phyloP scores from a whole-genome alignment of 495 filamentous ascomycete genomes.

The Neurospora intermedia region DNA sequence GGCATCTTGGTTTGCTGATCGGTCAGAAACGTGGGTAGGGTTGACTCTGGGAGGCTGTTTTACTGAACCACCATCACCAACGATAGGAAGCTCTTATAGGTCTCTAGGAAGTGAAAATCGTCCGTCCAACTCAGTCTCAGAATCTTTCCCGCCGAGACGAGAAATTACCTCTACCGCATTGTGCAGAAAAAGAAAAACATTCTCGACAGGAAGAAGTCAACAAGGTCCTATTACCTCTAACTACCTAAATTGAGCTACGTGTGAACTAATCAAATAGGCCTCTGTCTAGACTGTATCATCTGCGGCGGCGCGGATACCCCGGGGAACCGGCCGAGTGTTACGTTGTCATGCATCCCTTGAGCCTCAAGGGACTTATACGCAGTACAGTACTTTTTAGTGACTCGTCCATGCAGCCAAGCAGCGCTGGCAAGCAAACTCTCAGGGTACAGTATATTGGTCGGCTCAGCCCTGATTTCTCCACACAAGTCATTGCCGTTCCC shows the following conservation, averaged over 20 bases:
- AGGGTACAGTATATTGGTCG: no score
- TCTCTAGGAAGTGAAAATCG: neutral
- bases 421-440: no score
- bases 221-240: no score
- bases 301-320: neutral
- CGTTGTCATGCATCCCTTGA: neutral
- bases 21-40: neutral
- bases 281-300: neutral
- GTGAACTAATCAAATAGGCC: neutral
- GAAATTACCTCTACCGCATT: neutral
- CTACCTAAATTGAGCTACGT: neutral
- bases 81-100: neutral
- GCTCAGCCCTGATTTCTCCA: no score
- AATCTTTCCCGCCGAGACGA: neutral
- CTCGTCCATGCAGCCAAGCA: no score
- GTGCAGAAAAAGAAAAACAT: no score
- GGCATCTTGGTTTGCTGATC: neutral
- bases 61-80: neutral
- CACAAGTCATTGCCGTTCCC: no score
- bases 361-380: no score
- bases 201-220: no score
- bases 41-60: neutral
- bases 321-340: neutral
- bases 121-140: neutral
- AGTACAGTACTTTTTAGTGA: no score